Conservation (phyloP, 768 basidiomycete genomes). For the Leccinum rimulosum region DNA sequence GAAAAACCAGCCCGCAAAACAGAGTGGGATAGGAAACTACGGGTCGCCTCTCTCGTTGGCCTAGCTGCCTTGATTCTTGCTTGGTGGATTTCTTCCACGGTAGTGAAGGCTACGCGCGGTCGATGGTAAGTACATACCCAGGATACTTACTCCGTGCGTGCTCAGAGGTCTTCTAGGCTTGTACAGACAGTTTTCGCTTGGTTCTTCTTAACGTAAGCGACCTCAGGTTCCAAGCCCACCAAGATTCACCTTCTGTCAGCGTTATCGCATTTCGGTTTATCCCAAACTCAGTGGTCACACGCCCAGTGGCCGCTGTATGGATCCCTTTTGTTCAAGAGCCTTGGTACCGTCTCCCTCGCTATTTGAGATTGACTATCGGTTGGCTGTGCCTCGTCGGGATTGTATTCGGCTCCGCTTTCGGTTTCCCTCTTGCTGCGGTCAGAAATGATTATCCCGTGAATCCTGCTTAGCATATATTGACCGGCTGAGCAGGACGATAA, state of each 20-base stretch:
- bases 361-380: slow-evolving; percentile 59
- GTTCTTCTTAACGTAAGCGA: slow-evolving; percentile 69
- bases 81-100: slow-evolving; percentile 82
- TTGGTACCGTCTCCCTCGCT: slow-evolving; percentile 58
- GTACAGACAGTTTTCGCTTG: slow-evolving; percentile 82
- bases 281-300: slow-evolving; percentile 65
- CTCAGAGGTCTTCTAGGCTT: slow-evolving; percentile 46
- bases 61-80: slow-evolving; percentile 65
- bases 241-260: slow-evolving; percentile 29
- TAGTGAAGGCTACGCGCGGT: slow-evolving; percentile 66
- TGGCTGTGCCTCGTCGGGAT: slow-evolving; percentile 77
- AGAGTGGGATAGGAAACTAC: slow-evolving; percentile 23
- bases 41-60: slow-evolving; percentile 47
- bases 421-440: slow-evolving; percentile 62
- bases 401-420: slow-evolving; percentile 85
- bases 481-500: slow-evolving; percentile 45
- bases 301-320: slow-evolving; percentile 75
- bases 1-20: slow-evolving; percentile 1
- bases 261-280: slow-evolving; percentile 86
- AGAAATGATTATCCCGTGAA: slow-evolving; percentile 15
- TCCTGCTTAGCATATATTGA: slow-evolving; percentile 13
- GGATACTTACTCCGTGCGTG: background rate
- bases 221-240: slow-evolving; percentile 1
- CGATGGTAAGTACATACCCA: slow-evolving; percentile 53
- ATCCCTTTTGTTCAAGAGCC: slow-evolving; percentile 60